Evolutionary conservation across 2,329 filamentous ascomycete species (phyloP).

Genomic region (Pleurostoma richardsiae): DNA sequence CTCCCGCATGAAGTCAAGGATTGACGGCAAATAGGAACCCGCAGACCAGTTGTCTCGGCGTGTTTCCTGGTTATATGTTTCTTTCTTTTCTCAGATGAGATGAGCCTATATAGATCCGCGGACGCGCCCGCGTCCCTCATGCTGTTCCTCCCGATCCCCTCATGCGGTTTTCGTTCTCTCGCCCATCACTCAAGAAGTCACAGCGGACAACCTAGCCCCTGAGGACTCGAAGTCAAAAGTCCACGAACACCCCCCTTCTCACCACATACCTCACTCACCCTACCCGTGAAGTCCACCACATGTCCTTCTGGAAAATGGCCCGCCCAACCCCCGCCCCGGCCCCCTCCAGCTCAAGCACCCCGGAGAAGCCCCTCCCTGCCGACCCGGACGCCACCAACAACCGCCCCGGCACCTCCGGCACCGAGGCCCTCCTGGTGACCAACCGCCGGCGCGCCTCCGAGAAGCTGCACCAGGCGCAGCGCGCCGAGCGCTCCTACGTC

Average conservation of each 20-base stretch:
- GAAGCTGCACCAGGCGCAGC: slow-evolving; percentile 28
- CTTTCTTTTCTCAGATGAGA: no score
- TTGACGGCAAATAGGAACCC: not conserved
- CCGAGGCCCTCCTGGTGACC: slow-evolving; percentile 32
- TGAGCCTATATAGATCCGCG: no score
- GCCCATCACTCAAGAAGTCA: not conserved
- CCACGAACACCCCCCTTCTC: no score
- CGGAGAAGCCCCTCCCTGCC: slow-evolving; percentile 17
- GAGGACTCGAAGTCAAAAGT: no score
- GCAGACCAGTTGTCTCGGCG: no score
- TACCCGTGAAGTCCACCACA: not conserved
- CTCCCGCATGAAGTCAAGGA: slow-evolving; percentile 6
- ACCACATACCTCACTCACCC: no score
- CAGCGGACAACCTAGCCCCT: no score
- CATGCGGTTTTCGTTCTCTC: not conserved
- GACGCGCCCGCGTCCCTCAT: no score
- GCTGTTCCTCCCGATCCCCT: not conserved
- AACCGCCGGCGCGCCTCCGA: slow-evolving; percentile 30
- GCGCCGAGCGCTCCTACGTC: slow-evolving; percentile 34
- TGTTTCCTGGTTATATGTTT: no score
- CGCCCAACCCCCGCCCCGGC: slow-evolving; percentile 1
- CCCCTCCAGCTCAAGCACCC: slow-evolving; percentile 1
- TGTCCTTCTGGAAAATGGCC: slow-evolving; percentile 6
- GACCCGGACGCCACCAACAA: slow-evolving; percentile 1
- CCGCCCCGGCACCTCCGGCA: slow-evolving; percentile 36